A percentile compares a stretch with the other conserved stretches of the same genome.
Conservation (phyloP, 441 rosid genomes). For the Erodium trifolium region DNA sequence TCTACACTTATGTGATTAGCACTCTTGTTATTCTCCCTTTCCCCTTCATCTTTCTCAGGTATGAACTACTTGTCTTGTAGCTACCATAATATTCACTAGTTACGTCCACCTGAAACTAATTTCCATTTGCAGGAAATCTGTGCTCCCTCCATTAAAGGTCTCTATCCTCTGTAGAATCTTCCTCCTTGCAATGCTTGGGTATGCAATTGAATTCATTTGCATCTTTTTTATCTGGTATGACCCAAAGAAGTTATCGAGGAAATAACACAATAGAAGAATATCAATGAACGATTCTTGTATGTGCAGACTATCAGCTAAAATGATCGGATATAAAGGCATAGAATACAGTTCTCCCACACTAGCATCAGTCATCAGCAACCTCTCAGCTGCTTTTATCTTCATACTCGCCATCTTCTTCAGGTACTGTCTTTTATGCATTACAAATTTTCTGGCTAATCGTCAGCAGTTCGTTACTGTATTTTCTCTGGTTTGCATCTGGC, state of each 20-base stretch:
- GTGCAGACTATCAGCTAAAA: slow-evolving; percentile 20
- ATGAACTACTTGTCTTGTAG: not conserved
- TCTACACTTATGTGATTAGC: slow-evolving; percentile 33
- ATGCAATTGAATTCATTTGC: not conserved
- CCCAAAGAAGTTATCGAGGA: not conserved
- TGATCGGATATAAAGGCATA: slow-evolving; percentile 22
- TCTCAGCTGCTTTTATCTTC: slow-evolving; percentile 23
- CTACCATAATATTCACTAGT: not conserved
- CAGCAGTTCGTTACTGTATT: not conserved
- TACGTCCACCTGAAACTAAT: not conserved
- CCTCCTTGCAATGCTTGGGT: slow-evolving; percentile 22
- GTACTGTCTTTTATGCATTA: not conserved
- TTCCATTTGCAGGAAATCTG: slow-evolving; percentile 15
- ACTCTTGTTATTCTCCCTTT: slow-evolving; percentile 27
- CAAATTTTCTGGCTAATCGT: not conserved
- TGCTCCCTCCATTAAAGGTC: slow-evolving; percentile 17
- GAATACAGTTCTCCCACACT: slow-evolving; percentile 23
- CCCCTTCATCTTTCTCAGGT: slow-evolving; percentile 29
- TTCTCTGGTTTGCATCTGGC: not conserved
- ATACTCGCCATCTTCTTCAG: slow-evolving; percentile 20
- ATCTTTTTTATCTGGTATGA: not conserved
- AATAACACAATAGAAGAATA: not conserved
- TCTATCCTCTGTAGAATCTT: slow-evolving; percentile 16
- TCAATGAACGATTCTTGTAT: not conserved
- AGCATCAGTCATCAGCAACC: slow-evolving; percentile 26